A percentile compares a stretch with the other conserved stretches of the same genome.
These are phyloP conservation scores for Solanum medicagineum DNA, from an alignment of 257 asterid genomes.

Conservation along the genomic window DNA sequence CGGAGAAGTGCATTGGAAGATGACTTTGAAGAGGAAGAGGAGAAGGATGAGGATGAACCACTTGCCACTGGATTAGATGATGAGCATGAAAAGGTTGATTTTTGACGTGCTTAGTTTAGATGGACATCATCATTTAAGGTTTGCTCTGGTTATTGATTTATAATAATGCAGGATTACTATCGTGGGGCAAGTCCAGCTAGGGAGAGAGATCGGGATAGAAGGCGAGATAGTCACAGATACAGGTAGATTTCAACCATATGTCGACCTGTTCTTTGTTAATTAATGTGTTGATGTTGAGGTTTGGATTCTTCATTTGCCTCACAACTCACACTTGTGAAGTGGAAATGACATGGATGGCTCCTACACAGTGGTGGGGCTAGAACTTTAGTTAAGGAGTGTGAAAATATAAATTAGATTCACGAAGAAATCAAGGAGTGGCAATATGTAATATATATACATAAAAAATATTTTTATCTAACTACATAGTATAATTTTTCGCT, in stretches of 20 bases:
- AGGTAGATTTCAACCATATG: conserved; percentile 28
- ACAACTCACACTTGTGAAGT: neutral
- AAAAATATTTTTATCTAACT: too few species aligned
- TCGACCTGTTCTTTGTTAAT: neutral
- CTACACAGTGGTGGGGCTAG: neutral
- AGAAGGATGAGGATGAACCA: conserved; percentile 82
- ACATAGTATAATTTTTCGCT: too few species aligned
- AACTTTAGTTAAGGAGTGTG: too few species aligned
- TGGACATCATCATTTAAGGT: neutral
- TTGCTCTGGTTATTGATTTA: conserved; percentile 1
- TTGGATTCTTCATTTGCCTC: neutral
- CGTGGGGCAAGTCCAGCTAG: conserved; percentile 67
- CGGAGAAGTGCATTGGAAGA: conserved; percentile 97
- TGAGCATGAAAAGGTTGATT: conserved; percentile 52
- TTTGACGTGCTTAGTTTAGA: neutral
- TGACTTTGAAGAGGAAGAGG: conserved; percentile 98
- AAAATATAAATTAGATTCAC: too few species aligned
- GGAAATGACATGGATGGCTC: neutral
- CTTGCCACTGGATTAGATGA: conserved; percentile 46
- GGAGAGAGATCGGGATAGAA: conserved; percentile 83
- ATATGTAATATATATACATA: too few species aligned
- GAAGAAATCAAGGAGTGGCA: too few species aligned
- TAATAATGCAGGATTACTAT: conserved; percentile 48
- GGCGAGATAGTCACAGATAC: conserved; percentile 73
- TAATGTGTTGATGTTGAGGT: neutral